Evolutionary conservation across 2,329 filamentous ascomycete genomes (phyloP).

Genomic region (Sclerotinia minor): DNA sequence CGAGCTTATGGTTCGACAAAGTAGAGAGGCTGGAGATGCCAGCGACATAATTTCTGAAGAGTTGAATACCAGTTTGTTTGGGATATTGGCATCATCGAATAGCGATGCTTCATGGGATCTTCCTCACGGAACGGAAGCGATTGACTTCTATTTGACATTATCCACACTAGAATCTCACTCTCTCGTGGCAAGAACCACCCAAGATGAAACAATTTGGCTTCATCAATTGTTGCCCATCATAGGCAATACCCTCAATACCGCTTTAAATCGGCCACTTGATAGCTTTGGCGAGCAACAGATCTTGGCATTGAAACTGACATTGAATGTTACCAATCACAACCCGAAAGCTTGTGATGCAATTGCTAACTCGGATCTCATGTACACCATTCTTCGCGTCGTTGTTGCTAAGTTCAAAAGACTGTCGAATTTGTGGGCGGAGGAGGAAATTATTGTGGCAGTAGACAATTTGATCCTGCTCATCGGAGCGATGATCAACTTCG

Average conservation of each 20-base stretch:
- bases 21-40: conserved; percentile 50
- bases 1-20: conserved; percentile 56
- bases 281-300: conserved; percentile 43
- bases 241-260: conserved; percentile 48
- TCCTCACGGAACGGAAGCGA: conserved; percentile 32
- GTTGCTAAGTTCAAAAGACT: conserved; percentile 53
- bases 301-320: conserved; percentile 63
- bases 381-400: conserved; percentile 51
- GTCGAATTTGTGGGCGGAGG: conserved; percentile 50
- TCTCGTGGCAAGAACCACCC: conserved; percentile 49
- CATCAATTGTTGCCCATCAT: conserved; percentile 53
- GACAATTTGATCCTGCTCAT: conserved; percentile 76
- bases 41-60: conserved; percentile 51
- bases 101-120: conserved; percentile 36
- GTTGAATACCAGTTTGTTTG: conserved; percentile 53
- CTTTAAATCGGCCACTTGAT: conserved; percentile 43
- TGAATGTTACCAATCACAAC: conserved; percentile 86
- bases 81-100: conserved; percentile 43
- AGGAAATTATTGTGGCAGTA: conserved; percentile 54
- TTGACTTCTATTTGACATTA: conserved; percentile 47
- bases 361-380: conserved; percentile 57
- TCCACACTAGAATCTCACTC: conserved; percentile 58
- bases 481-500: conserved; percentile 83
- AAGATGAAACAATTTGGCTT: conserved; percentile 49
- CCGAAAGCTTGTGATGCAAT: conserved; percentile 67